Conservation (phyloP, 257 asterid species). For the Petunia secreta region DNA sequence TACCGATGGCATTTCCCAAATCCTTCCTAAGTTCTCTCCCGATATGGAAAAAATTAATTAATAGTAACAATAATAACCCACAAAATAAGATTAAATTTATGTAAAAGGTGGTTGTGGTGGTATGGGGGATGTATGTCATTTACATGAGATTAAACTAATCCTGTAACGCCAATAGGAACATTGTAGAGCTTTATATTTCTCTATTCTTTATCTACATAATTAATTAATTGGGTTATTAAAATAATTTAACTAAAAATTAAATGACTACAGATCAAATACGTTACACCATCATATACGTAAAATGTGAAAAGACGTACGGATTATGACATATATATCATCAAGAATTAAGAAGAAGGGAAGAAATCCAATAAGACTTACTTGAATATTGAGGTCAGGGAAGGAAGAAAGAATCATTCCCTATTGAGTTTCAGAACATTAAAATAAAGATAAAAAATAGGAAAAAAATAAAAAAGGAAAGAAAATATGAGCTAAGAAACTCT, state of each 20-base stretch:
- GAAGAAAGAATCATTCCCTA: constrained; percentile 24
- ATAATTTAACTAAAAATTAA: not conserved
- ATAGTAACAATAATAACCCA: not conserved
- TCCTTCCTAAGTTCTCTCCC: not conserved
- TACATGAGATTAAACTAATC: not conserved
- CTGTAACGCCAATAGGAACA: not conserved
- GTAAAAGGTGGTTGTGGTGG: not conserved
- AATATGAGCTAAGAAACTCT: constrained; percentile 23
- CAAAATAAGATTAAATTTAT: not conserved
- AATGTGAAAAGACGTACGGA: not conserved
- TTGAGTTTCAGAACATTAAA: constrained; percentile 22
- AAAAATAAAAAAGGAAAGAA: not conserved
- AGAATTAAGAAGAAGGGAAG: not conserved
- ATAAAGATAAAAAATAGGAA: not conserved
- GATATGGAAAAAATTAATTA: not conserved
- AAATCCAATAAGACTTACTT: not conserved
- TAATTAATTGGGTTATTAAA: not conserved
- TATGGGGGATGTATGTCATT: not conserved
- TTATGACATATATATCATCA: not conserved
- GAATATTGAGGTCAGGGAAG: constrained; percentile 6
- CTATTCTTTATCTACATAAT: not conserved
- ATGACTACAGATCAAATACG: not conserved
- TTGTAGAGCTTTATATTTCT: not conserved
- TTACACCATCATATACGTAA: constrained; percentile 15
- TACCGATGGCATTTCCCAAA: not conserved